Evolutionary conservation across 768 basidiomycete species (phyloP), one percentile per base, ranked within the genome.

Genomic region (Serendipita sp.): DNA sequence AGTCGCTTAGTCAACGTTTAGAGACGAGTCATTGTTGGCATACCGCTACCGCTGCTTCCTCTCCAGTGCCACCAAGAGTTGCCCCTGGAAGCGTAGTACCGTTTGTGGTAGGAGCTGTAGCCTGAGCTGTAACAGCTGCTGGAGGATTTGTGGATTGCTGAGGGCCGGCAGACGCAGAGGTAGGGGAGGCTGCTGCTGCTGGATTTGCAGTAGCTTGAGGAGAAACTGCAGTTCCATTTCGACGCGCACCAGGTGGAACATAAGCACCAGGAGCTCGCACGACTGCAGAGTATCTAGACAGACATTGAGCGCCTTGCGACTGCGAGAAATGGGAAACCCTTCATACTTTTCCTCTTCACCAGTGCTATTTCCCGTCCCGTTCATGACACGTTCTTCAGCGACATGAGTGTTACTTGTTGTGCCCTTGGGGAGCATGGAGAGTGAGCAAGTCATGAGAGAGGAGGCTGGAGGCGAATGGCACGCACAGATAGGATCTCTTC

Each of bases 341-440:
- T 4, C 72, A 83, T 68, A 97, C 95, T 91, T 94, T 77, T 98
- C 95, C 75, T 99, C 96, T 76, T 99, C 96, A 72, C 94, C 92
- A 65, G 78, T 73, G 45, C 84, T 86, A 66, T 81, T 85, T 68
- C 88, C 86, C 71, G 90, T 87, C 16, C 82, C 74, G 38, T 68
- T 68, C 67, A 78, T 75, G 63, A 80, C 78, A 71, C 96, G 84
- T 75, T 98, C 96, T 74, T 98, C 96, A 47, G 87, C 85, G 60
- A 98, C 74, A 73, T 99, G 96, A 0, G 84, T 76, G 74, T 97
- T 98, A 69, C 74, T 84, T 2, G 85, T 78, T 10, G 77, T 67
- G 54, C 79, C 74, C 89, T 91, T 71, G 47, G 56, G 67, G 67
- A 56, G 45, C 45, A 30, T 46, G 41, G 38, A 38, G 28, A 65